These are phyloP conservation scores for Cordyceps fumosorosea DNA, from an alignment of 2,329 filamentous ascomycete genomes.

Conservation along the genomic window DNA sequence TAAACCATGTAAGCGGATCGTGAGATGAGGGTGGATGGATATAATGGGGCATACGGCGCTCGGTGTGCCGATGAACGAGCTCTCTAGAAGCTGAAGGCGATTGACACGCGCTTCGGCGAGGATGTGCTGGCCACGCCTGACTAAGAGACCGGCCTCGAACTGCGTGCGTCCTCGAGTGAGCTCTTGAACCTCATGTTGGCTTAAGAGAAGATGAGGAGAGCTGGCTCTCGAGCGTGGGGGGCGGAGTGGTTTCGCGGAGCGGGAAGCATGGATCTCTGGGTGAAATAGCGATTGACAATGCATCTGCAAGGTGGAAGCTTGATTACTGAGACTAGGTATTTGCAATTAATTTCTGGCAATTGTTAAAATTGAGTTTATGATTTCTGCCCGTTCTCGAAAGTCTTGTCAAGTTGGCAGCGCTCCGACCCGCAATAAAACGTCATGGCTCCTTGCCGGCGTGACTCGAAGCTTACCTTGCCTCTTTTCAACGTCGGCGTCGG, in stretches of 20 bases:
- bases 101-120: not conserved
- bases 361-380: not conserved
- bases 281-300: not conserved
- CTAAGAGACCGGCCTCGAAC: not conserved
- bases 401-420: not conserved
- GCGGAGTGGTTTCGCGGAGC: no score
- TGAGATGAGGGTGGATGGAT: not conserved
- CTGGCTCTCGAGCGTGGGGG: no score
- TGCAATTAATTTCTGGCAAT: not conserved
- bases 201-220: not conserved
- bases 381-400: not conserved
- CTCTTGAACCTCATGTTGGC: no score
- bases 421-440: slow-evolving; percentile 11
- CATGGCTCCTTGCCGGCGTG: slow-evolving; percentile 6
- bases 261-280: not conserved
- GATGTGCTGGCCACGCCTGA: not conserved
- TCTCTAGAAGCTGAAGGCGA: not conserved
- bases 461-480: not conserved
- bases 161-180: not conserved
- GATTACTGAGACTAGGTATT: not conserved
- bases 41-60: not conserved
- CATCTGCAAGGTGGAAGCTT: not conserved
- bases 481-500: not conserved
- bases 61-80: not conserved
- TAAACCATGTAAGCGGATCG: no score